Conservation (phyloP, 164 flowering plant species). For the Piper longum region DNA sequence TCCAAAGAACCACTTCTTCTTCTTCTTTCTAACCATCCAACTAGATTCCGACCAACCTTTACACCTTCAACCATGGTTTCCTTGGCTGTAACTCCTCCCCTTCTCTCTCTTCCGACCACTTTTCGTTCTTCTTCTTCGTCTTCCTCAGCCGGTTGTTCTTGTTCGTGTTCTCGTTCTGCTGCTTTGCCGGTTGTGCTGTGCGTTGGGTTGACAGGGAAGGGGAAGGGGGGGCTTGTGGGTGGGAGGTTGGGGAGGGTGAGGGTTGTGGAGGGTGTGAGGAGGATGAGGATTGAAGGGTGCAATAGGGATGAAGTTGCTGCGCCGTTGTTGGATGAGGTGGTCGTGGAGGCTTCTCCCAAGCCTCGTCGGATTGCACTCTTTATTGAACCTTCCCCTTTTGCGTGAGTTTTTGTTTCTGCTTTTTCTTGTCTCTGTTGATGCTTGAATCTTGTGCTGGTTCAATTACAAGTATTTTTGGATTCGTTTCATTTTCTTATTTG, state of each 20-base stretch:
- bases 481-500: no score
- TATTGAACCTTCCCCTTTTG: not conserved
- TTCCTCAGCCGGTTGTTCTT: conserved; percentile 1
- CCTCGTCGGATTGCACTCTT: no score
- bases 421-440: not conserved
- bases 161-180: conserved; percentile 3
- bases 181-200: no score
- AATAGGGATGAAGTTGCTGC: no score
- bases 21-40: not conserved
- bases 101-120: conserved; percentile 1
- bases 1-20: not conserved
- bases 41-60: not conserved
- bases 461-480: no score
- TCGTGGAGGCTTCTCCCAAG: no score
- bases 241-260: no score
- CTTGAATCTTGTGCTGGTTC: not conserved
- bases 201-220: no score
- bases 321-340: no score
- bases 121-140: conserved; percentile 6
- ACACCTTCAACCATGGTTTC: conserved; percentile 8
- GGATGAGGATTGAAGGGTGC: no score
- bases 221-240: no score
- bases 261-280: no score
- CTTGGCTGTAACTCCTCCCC: conserved; percentile 40
- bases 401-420: not conserved